Evolutionary conservation across 192 early-diverging fungal species (phyloP).

Genomic region (Chytriomyces sp.): DNA sequence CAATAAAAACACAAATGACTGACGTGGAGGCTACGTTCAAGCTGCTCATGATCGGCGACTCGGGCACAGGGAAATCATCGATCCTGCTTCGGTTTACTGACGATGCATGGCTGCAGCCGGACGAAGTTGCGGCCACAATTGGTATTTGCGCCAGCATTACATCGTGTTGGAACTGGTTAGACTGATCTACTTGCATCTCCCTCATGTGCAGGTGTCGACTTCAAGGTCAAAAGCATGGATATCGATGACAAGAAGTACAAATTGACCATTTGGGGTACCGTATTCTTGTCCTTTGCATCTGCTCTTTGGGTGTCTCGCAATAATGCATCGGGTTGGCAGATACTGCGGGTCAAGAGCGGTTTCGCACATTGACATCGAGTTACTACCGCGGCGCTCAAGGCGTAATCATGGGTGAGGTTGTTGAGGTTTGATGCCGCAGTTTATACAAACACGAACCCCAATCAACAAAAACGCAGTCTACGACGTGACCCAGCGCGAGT

Average conservation of each 20-base stretch:
- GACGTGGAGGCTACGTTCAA: constrained; percentile 79
- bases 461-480: constrained; percentile 70
- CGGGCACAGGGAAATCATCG: constrained; percentile 93
- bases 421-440: background rate
- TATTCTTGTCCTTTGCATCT: background rate
- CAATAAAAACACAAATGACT: constrained; percentile 2
- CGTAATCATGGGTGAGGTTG: constrained; percentile 82
- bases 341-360: constrained; percentile 98
- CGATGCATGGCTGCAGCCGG: constrained; percentile 89
- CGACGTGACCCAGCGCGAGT: constrained; percentile 91
- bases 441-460: background rate
- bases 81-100: constrained; percentile 93
- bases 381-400: constrained; percentile 99
- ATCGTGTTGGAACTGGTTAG: background rate
- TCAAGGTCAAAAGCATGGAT: constrained; percentile 91
- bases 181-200: constrained; percentile 1
- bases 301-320: constrained; percentile 4
- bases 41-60: constrained; percentile 93
- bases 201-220: constrained; percentile 82
- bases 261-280: constrained; percentile 88
- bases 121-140: constrained; percentile 87
- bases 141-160: constrained; percentile 44
- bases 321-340: constrained; percentile 52
- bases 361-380: constrained; percentile 93
- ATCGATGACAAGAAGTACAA: constrained; percentile 90